phyloP scores from a whole-genome alignment of 805 yeast species.

The Novakomyces olei region DNA sequence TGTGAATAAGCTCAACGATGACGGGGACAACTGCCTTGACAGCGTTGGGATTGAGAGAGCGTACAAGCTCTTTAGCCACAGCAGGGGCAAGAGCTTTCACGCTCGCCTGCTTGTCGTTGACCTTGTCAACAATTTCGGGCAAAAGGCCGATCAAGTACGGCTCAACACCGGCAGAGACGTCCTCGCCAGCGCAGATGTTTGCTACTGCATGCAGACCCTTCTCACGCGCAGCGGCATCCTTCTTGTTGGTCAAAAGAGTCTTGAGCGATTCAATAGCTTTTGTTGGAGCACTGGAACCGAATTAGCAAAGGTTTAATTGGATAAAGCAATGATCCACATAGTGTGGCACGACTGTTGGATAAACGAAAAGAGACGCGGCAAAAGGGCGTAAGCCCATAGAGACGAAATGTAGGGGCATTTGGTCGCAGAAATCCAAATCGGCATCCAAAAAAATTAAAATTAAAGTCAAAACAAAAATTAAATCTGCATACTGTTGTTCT shows the following conservation, averaged over 20 bases:
- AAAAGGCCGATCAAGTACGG: slow-evolving; percentile 74
- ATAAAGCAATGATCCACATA: too few relatives aligned
- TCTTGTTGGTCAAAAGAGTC: slow-evolving; percentile 60
- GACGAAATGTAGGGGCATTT: too few relatives aligned
- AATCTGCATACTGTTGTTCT: too few relatives aligned
- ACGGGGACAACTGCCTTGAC: slow-evolving; percentile 76
- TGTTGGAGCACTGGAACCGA: slow-evolving; percentile 79
- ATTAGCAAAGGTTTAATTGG: too few relatives aligned
- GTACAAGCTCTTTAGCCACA: slow-evolving; percentile 58
- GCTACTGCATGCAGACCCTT: slow-evolving; percentile 67
- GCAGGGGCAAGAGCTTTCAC: slow-evolving; percentile 49
- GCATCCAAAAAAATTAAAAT: too few relatives aligned
- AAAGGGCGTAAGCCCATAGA: too few relatives aligned
- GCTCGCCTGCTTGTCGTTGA: slow-evolving; percentile 79
- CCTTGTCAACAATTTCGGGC: slow-evolving; percentile 43
- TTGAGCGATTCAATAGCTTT: slow-evolving; percentile 61
- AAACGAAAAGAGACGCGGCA: too few relatives aligned
- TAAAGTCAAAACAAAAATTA: too few relatives aligned
- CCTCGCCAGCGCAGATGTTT: slow-evolving; percentile 54
- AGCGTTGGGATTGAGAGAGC: slow-evolving; percentile 76
- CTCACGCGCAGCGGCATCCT: slow-evolving; percentile 37
- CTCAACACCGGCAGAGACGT: slow-evolving; percentile 75
- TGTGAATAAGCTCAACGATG: slow-evolving; percentile 41
- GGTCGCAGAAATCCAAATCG: too few relatives aligned
- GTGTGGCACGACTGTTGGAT: too few relatives aligned